These are phyloP conservation scores for Candida piceae DNA, from an alignment of 805 yeast species.

Conservation along the genomic window DNA sequence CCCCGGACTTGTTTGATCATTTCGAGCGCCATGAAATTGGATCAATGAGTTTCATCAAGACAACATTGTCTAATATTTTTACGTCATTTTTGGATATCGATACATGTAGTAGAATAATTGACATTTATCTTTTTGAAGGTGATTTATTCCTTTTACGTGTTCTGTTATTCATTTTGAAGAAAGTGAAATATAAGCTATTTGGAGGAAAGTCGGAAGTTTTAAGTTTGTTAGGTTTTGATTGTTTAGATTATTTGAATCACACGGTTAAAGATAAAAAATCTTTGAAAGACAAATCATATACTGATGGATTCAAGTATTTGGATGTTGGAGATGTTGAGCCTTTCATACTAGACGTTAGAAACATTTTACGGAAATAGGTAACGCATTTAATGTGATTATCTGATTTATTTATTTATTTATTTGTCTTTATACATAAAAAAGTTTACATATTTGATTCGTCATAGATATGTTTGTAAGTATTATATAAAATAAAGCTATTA, in stretches of 20 bases:
- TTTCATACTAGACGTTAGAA: slow-evolving; percentile 39
- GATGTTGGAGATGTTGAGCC: slow-evolving; percentile 48
- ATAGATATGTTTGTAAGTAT: no score
- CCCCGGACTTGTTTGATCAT: slow-evolving; percentile 45
- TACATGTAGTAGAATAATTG: slow-evolving; percentile 45
- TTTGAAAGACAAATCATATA: slow-evolving; percentile 4
- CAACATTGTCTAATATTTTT: slow-evolving; percentile 41
- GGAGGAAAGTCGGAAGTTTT: slow-evolving; percentile 46
- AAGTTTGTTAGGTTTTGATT: slow-evolving; percentile 33
- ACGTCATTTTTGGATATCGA: slow-evolving; percentile 43
- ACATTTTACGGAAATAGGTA: slow-evolving; percentile 29
- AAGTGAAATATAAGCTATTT: slow-evolving; percentile 46
- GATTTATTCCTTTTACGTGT: slow-evolving; percentile 50
- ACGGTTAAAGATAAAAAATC: not conserved
- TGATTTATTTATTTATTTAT: not conserved
- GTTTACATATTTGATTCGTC: no score
- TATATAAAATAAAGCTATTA: no score
- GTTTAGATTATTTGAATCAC: slow-evolving; percentile 24
- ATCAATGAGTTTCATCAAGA: slow-evolving; percentile 5
- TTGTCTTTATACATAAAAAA: no score
- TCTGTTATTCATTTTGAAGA: slow-evolving; percentile 46
- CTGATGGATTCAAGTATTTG: slow-evolving; percentile 31
- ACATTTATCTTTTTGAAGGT: slow-evolving; percentile 57
- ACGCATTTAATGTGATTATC: not conserved
- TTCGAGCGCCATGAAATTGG: slow-evolving; percentile 25